Percentiles rank a stretch among this genome's conserved stretches.
These are phyloP conservation scores for Hyaloperonospora arabidopsidis DNA, from an alignment of 352 stramenopile genomes.

Conservation along the genomic window DNA sequence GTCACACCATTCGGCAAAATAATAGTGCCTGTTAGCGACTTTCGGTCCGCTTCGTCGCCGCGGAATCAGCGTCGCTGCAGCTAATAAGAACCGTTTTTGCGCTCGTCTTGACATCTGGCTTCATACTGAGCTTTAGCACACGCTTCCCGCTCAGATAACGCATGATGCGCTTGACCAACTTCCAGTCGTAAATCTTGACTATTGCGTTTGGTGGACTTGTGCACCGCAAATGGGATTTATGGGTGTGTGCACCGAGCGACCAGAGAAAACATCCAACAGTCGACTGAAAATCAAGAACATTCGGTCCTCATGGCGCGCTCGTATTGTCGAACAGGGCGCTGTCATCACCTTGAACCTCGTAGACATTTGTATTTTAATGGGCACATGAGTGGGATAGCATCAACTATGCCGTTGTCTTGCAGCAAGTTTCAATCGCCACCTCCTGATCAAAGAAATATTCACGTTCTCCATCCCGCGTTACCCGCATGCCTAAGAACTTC, in stretches of 20 bases:
- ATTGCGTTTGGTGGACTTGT: background rate
- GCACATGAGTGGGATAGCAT: background rate
- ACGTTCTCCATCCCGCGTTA: background rate
- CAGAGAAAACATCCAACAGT: background rate
- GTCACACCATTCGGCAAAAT: background rate
- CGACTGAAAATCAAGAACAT: background rate
- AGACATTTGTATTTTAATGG: background rate
- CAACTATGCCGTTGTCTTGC: background rate
- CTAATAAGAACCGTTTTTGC: background rate
- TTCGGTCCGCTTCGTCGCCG: background rate
- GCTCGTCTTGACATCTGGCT: too few species aligned
- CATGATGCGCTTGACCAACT: background rate
- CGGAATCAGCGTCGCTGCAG: background rate
- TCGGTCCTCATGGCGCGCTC: background rate
- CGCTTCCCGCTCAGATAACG: background rate
- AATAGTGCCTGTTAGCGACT: background rate
- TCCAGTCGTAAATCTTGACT: background rate
- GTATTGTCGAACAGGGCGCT: background rate
- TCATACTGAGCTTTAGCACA: background rate
- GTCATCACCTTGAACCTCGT: background rate
- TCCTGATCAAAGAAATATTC: slow-evolving; percentile 15
- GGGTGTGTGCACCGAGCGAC: background rate
- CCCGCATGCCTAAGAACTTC: slow-evolving; percentile 27
- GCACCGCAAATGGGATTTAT: background rate
- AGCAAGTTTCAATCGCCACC: background rate